Conservation (phyloP, 1,284 basidiomycete genomes). For the Austroboletus novae-zelandiae region DNA sequence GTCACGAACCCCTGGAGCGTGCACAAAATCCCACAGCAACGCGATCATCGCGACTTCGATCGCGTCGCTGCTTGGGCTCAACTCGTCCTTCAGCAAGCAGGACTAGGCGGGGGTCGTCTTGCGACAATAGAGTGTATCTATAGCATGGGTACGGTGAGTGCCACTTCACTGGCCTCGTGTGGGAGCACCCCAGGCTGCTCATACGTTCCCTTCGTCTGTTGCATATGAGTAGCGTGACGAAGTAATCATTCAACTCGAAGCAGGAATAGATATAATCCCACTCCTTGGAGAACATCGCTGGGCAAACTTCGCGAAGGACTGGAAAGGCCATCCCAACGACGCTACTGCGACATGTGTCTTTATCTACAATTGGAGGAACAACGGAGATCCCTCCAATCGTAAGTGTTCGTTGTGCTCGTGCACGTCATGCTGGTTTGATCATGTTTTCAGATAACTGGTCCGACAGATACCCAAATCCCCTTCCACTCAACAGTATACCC, state of each 20-base stretch:
- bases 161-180: neutral
- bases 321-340: slow-evolving; percentile 7
- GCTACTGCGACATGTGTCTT: slow-evolving; percentile 29
- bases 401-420: neutral
- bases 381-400: slow-evolving; percentile 33
- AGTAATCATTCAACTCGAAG: slow-evolving; percentile 29
- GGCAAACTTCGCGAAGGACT: slow-evolving; percentile 12
- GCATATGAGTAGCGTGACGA: slow-evolving; percentile 24
- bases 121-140: slow-evolving; percentile 27
- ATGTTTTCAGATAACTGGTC: slow-evolving; percentile 24
- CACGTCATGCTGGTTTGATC: neutral
- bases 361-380: slow-evolving; percentile 31
- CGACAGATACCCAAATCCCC: slow-evolving; percentile 14
- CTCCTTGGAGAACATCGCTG: slow-evolving; percentile 30
- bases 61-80: slow-evolving; percentile 25
- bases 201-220: neutral
- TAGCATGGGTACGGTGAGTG: slow-evolving; percentile 31
- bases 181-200: too few species aligned
- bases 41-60: slow-evolving; percentile 17
- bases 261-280: slow-evolving; percentile 24
- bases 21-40: slow-evolving; percentile 5
- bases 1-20: slow-evolving; percentile 26
- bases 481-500: slow-evolving; percentile 13
- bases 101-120: slow-evolving; percentile 6
- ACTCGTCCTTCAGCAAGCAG: slow-evolving; percentile 23